A percentile compares a stretch with the other conserved stretches of the same genome.
Conservation (phyloP, 2,329 filamentous ascomycete genomes). For the Ophiostoma sp. region DNA sequence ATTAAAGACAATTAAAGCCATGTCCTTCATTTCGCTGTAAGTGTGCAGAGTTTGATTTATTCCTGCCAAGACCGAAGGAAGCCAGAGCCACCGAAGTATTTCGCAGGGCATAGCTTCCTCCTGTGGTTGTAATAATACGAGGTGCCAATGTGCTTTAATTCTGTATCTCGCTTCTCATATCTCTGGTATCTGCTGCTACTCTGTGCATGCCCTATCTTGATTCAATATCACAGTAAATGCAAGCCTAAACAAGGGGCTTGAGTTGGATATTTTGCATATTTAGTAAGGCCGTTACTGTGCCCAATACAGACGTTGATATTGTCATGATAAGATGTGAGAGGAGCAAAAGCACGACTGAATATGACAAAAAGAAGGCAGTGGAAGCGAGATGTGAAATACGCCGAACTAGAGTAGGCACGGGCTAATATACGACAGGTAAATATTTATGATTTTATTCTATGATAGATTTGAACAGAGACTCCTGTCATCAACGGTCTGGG, state of each 20-base stretch:
- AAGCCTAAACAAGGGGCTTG: background rate
- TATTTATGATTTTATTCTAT: too few relatives aligned
- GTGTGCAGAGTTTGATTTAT: background rate
- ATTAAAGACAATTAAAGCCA: background rate
- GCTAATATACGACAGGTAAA: too few relatives aligned
- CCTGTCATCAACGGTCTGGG: background rate
- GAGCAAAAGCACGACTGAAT: background rate
- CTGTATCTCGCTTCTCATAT: background rate
- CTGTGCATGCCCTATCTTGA: background rate
- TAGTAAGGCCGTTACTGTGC: too few relatives aligned
- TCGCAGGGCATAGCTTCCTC: background rate
- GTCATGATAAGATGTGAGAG: too few relatives aligned
- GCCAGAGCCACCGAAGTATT: background rate
- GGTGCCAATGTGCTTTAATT: background rate
- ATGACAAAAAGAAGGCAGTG: background rate
- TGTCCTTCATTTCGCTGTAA: background rate
- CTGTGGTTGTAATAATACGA: background rate
- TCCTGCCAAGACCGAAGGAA: background rate
- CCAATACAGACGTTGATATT: too few relatives aligned
- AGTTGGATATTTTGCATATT: background rate
- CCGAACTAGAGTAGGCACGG: too few relatives aligned
- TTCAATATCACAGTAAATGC: background rate
- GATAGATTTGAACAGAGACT: too few relatives aligned
- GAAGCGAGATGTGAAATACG: background rate
- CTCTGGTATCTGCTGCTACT: background rate